Base-by-base conservation (phyloP, 2,329 filamentous ascomycete genomes). In the Sporothrix curviconia region DNA sequence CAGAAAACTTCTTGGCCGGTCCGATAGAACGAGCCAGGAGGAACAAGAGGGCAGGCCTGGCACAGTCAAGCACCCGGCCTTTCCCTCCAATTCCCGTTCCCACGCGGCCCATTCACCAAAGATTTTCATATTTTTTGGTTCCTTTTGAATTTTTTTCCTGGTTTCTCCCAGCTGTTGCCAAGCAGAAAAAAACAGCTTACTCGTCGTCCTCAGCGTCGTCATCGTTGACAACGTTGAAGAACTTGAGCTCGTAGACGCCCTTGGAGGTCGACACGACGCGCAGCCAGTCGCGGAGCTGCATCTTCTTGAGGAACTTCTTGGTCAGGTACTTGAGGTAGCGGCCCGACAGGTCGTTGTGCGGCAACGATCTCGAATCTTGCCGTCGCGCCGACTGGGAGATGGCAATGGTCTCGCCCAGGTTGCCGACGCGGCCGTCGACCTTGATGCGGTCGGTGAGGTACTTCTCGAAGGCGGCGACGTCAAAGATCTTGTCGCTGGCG, bases 231-330 rank as follows among this genome's bases (percentile, higher is more conserved):
- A 99, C 92, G 84, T 99, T 99, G 91, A 95, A 99, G 92, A 99
- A 99, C 83, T 95, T 92, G 79, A 99, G 88, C 84, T 96, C 92
- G 83, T 99, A 99, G 66, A 96, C 92, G 74, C 94, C 92, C 82
- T 92, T 92, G 76, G 89, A 91, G 75, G 92, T 97, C 69, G 91
- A 95, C 73, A 99, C 94, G 70, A 99, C 92, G 72, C 94, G 92
- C 74, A 99, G 89, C 94, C 94, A 99, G 84, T 99, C 94, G 81
- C 94, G 90, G 76, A 99, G 90, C 86, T 97, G 92, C 84, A 96
- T 90, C 90, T 99, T 99, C 91, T 99, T 99, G 79, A 99, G 88
- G 88, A 96, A 99, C 86, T 99, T 99, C 90, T 99, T 99, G 77
- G 94, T 99, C 90, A 99, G 82, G 86, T 99, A 99, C 89, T 99